Evolutionary conservation across 176 grass and related monocot genomes (phyloP).

Genomic region (Oryza meyeriana): DNA sequence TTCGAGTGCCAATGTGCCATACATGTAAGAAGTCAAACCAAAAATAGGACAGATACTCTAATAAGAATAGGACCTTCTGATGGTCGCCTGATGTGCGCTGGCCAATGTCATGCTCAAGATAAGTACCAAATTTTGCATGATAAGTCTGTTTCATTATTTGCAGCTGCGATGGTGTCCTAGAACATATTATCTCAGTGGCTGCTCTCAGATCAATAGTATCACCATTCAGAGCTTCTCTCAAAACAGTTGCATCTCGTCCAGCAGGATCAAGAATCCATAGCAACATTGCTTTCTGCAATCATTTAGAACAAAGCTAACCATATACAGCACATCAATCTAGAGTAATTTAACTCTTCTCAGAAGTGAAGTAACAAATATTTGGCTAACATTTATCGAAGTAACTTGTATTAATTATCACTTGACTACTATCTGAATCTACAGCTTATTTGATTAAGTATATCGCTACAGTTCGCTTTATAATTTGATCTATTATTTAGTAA

Average conservation of each 20-base stretch:
- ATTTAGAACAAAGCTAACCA: constrained; percentile 23
- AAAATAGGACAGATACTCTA: not conserved
- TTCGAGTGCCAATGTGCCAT: not conserved
- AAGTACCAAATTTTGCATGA: constrained; percentile 61
- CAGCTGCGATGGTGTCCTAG: constrained; percentile 84
- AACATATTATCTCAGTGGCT: constrained; percentile 97
- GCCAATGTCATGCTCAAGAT: constrained; percentile 81
- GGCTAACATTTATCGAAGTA: not conserved
- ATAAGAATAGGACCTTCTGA: constrained; percentile 68
- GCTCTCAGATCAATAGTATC: constrained; percentile 66
- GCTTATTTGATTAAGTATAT: constrained; percentile 1
- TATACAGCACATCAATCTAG: not conserved
- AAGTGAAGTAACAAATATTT: not conserved
- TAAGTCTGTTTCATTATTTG: constrained; percentile 96
- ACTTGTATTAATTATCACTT: constrained; percentile 5
- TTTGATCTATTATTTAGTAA: constrained; percentile 24
- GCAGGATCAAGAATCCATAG: constrained; percentile 98
- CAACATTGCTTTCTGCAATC: constrained; percentile 76
- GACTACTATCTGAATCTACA: not conserved
- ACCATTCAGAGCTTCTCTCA: constrained; percentile 62
- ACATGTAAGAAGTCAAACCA: constrained; percentile 17
- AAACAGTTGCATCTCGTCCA: constrained; percentile 80
- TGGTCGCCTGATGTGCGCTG: constrained; percentile 66
- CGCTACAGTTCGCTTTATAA: not conserved
- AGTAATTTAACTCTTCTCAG: constrained; percentile 26